Base-by-base conservation (phyloP, 176 grass and related monocot species). In the Oryza glaberrima region DNA sequence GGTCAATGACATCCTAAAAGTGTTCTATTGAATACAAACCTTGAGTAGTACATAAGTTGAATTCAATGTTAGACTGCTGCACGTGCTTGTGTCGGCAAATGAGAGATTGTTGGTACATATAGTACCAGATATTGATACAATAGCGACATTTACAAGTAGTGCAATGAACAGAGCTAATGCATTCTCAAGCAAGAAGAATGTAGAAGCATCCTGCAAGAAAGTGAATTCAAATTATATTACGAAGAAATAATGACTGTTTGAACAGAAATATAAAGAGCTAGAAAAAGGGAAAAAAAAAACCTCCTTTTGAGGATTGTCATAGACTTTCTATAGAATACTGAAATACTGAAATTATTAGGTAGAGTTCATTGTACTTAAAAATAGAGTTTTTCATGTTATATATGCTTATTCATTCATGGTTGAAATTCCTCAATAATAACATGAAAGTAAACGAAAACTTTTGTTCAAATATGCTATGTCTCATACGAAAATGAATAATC, bases 141-240 rank as follows among this genome's bases (percentile, higher is more conserved):
- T 89, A 9, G 90, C 88, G 17, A 97, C 84, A 81, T 97, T 97
- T 70, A 97, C 86, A 69, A 97, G 80, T 46, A 97, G 35, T 1
- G 88, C 94, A 17, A 97, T 85, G 40, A 88, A 83, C 75, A 97
- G 64, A 15, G 94, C 90, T 16, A 94, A 89, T 46, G 80, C 86
- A 45, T 89, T 97, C 69, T 97, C 94, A 64, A 91, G 67, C 23
- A 97, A 83, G 74, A 89, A 94, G 75, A 92, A 92, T 28, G 54
- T 82, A 23, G 85, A 97, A 34, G 94, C 78, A 7, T 91, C 88
- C 94, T 97, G 70, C 47, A 69, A 65, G 72, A 38, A 79, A 75
- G 3, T 64, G 28, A 2, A 65, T 17, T 38, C 9, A 73, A 63
- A 69, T 41, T 67, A 16, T 44, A 52, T 56, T 0, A 43, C 1